Base-by-base conservation (phyloP, 2,329 filamentous ascomycete genomes). In the Byssoonygena ceratinophila region DNA sequence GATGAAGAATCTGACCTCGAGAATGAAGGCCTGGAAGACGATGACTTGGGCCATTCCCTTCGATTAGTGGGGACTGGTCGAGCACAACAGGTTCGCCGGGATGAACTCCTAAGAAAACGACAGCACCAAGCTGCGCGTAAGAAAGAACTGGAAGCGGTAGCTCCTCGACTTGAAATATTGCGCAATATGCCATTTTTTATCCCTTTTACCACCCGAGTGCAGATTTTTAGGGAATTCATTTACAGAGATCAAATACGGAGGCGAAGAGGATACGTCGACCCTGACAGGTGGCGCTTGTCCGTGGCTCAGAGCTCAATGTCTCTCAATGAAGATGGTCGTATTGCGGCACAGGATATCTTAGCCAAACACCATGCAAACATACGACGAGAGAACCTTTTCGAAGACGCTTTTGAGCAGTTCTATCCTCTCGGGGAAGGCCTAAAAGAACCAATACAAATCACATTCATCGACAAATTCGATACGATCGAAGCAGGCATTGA, bases 101-200 rank as follows among this genome's bases (percentile, higher is more conserved):
- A 83, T 18, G 84, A 90, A 63, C 73, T 74, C 51, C 67, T 85
- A 41, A 79, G 79, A 58, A 74, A 76, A 36, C 78, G 82, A 58
- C 81, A 87, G 61, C 78, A 81, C 57, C 82, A 81, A 62, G 76
- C 78, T 5, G 82, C 82, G 40, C 77, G 83, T 34, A 82, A 83
- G 59, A 82, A 86, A 58, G 79, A 86, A 55, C 71, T 94, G 22
- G 86, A 90, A 45, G 79, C 84, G 12, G 81, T 95, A 55, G 87
- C 85, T 0, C 91, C 92, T 0, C 84, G 91, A 59, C 74, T 96
- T 8, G 90, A 96, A 63, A 86, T 98, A 4, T 70, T 98, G 47
- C 84, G 92, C 59, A 94, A 97, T 62, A 94, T 98, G 83, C 92
- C 92, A 0, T 98, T 97, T 65, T 86, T 91, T 59, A 92, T 98